Conservation (phyloP, 1,284 basidiomycete species). For the Xerocomus nothofagi region DNA sequence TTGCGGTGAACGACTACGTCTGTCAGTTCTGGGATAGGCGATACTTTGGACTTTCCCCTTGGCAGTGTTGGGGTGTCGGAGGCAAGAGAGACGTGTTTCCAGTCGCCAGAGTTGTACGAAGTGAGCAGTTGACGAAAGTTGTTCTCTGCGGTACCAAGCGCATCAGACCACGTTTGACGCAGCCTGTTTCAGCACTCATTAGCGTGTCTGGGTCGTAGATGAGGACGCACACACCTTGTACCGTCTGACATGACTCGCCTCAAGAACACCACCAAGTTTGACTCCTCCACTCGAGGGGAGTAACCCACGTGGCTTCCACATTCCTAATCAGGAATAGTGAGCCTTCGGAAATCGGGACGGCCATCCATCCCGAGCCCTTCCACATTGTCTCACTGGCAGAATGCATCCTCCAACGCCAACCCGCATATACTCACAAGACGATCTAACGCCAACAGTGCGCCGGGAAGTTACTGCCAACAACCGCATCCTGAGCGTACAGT, state of each 20-base stretch:
- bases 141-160: conserved; percentile 67
- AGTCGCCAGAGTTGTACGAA: conserved; percentile 60
- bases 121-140: conserved; percentile 70
- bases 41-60: conserved; percentile 61
- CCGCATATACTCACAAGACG: not conserved
- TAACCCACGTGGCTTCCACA: conserved; percentile 14
- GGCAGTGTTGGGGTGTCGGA: conserved; percentile 44
- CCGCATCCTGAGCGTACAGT: conserved; percentile 83
- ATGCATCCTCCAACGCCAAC: not conserved
- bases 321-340: conserved; percentile 13
- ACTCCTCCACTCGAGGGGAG: not conserved
- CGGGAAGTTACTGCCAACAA: conserved; percentile 5
- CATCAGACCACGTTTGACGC: conserved; percentile 71
- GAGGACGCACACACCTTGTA: conserved; percentile 28
- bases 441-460: conserved; percentile 13
- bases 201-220: not conserved
- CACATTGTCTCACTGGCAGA: no score
- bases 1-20: conserved; percentile 74
- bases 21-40: conserved; percentile 54
- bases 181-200: conserved; percentile 44
- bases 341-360: not conserved
- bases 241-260: conserved; percentile 32
- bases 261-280: not conserved
- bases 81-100: conserved; percentile 64
- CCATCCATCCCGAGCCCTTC: not conserved